phyloP scores from a whole-genome alignment of 768 basidiomycete species.

The Boletus barrowsii region DNA sequence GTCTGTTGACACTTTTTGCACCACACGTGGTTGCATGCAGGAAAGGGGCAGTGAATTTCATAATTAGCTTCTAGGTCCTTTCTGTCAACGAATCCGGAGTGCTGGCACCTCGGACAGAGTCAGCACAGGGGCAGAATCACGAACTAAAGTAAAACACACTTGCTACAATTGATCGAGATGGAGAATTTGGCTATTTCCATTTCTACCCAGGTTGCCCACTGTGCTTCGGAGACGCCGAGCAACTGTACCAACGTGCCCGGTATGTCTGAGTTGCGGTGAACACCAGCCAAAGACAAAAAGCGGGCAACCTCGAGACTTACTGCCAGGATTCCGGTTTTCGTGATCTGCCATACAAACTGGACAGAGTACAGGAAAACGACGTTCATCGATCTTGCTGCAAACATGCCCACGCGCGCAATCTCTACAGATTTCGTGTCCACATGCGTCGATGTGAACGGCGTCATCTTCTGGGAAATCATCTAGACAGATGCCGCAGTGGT shows the following conservation, averaged over 20 bases:
- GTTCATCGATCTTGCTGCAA: constrained; percentile 47
- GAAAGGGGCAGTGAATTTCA: constrained; percentile 49
- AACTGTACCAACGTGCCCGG: constrained; percentile 35
- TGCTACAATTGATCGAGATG: constrained; percentile 45
- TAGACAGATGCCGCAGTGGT: constrained; percentile 34
- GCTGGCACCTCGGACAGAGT: constrained; percentile 41
- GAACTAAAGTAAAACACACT: constrained; percentile 32
- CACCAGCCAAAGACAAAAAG: not conserved
- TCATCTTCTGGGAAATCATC: constrained; percentile 46
- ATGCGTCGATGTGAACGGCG: constrained; percentile 40
- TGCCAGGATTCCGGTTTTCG: constrained; percentile 28
- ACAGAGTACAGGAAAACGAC: constrained; percentile 57
- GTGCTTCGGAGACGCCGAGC: constrained; percentile 44
- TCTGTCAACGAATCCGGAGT: constrained; percentile 50
- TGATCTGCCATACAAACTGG: constrained; percentile 48
- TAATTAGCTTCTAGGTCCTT: constrained; percentile 39
- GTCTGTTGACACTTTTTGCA: constrained; percentile 56
- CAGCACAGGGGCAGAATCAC: not conserved
- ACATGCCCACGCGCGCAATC: constrained; percentile 47
- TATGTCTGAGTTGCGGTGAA: constrained; percentile 32
- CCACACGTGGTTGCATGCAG: constrained; percentile 51
- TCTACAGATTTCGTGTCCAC: constrained; percentile 54
- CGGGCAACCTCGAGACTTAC: constrained; percentile 12
- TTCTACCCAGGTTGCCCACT: constrained; percentile 24
- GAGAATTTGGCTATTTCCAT: constrained; percentile 16